Percentiles rank a stretch among this genome's conserved stretches.
Conservation (phyloP, 495 filamentous ascomycete genomes). For the Xanthoparmelia taractica region DNA sequence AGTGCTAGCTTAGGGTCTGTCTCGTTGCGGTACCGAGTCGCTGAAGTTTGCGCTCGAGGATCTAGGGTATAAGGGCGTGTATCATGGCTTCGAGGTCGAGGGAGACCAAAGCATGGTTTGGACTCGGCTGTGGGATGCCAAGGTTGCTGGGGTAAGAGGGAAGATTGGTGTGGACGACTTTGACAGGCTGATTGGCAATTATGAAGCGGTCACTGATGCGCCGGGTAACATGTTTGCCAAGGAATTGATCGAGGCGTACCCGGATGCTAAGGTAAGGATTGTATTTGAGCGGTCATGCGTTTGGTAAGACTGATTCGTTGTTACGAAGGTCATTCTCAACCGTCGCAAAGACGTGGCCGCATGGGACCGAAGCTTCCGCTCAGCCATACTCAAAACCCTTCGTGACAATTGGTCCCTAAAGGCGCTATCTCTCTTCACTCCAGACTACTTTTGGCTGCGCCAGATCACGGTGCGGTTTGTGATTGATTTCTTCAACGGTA, state of each 20-base stretch:
- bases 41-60: neutral
- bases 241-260: neutral
- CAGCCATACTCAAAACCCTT: neutral
- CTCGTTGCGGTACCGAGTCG: neutral
- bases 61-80: neutral
- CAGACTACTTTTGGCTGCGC: slow-evolving; percentile 1
- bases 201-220: neutral
- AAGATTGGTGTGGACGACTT: neutral
- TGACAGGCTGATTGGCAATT: neutral
- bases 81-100: slow-evolving; percentile 1
- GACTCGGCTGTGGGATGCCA: neutral
- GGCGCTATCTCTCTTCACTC: neutral
- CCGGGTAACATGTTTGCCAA: neutral
- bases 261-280: neutral
- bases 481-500: neutral
- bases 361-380: neutral
- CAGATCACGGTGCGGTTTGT: neutral
- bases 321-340: neutral
- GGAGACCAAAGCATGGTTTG: neutral
- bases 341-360: neutral
- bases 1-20: neutral
- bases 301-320: neutral
- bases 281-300: too few species aligned
- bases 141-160: neutral
- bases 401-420: neutral